phyloP scores from a whole-genome alignment of 2,329 filamentous ascomycete genomes.

The Fusarium sarcochroum region DNA sequence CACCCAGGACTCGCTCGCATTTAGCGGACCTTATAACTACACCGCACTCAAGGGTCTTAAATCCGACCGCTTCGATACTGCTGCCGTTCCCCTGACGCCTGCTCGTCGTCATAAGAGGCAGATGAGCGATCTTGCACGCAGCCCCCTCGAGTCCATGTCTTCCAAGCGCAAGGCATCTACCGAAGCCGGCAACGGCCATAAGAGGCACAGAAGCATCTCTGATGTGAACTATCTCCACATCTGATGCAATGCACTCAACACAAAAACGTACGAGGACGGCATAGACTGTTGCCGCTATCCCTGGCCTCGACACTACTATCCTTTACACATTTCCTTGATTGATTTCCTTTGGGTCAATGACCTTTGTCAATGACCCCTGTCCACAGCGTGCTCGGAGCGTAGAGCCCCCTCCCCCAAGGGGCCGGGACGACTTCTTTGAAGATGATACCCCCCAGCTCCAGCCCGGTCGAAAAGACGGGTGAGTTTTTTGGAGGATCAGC shows the following conservation, averaged over 20 bases:
- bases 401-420: conserved; percentile 39
- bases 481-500: conserved; percentile 41
- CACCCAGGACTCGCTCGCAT: conserved; percentile 73
- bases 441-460: conserved; percentile 41
- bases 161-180: conserved; percentile 70
- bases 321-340: conserved; percentile 39
- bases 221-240: conserved; percentile 66
- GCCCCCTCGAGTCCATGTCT: conserved; percentile 63
- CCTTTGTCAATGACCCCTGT: conserved; percentile 26
- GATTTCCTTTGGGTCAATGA: conserved; percentile 28
- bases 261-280: conserved; percentile 63
- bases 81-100: conserved; percentile 77
- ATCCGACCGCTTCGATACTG: conserved; percentile 75
- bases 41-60: conserved; percentile 74
- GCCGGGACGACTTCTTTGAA: conserved; percentile 42
- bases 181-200: conserved; percentile 62
- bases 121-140: conserved; percentile 61
- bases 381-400: conserved; percentile 41
- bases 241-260: conserved; percentile 49
- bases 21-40: conserved; percentile 72
- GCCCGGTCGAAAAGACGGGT: conserved; percentile 42
- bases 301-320: conserved; percentile 57
- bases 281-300: conserved; percentile 57
- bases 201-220: conserved; percentile 71
- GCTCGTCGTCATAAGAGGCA: conserved; percentile 70